Evolutionary conservation across 441 rosid species (phyloP), one percentile per base, ranked within the genome.

Genomic region (Geranium incanum): DNA sequence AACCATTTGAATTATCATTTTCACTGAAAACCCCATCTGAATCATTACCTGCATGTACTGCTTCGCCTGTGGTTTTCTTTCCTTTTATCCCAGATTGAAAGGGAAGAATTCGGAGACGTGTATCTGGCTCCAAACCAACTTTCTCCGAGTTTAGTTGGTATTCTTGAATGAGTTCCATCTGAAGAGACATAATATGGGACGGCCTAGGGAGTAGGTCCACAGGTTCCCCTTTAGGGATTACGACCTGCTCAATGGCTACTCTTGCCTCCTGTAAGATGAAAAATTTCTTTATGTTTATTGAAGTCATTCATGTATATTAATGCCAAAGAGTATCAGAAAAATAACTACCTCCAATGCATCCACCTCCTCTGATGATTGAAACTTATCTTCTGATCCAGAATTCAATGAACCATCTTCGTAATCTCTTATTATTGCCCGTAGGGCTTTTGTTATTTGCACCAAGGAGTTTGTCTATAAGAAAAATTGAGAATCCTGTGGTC

Each of bases 321-420:
- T 43, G 15, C 13, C 55, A 45, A 45, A 45, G 55, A 45, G 33
- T 28, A 28, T 28, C n/a, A 67, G 67, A 50, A 52, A 73, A 57
- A 23, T 45, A 13, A 62, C 78, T 68, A 93, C 98, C 92, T 93
- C 98, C 36, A 88, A 71, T 69, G 98, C 94, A 74, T 93, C 97
- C 75, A 75, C 82, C 84, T 84, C 88, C 80, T 89, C 96, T 12
- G 79, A 83, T 18, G 66, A 81, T 74, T 84, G 85, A 11, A 78
- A 81, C 69, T 76, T 75, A 68, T 81, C 85, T 70, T 84, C 87
- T 67, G 85, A 73, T 68, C 79, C 80, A 71, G 78, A 78, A 76
- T 85, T 87, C 76, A 82, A 79, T n/a, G 78, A 74, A 52, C 78
- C 83, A 19, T 78, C 83, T 71, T 74, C 86, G 72, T 64, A 80